Evolutionary conservation across 345 rosid genomes (phyloP), one percentile per base, ranked within the genome.

Genomic region (Eucalyptus brandiana): DNA sequence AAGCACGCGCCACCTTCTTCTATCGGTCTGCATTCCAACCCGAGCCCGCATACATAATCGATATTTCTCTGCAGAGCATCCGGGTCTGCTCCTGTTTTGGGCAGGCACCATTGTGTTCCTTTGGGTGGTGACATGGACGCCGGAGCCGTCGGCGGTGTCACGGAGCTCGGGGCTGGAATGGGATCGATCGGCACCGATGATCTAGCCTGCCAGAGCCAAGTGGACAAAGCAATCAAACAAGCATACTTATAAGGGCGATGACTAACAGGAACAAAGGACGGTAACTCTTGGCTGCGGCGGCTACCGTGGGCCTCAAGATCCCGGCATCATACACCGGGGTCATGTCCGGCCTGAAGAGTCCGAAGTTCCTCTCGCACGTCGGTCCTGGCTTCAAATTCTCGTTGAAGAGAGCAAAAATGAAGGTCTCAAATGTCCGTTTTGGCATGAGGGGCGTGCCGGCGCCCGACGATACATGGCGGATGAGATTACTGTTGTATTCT

Each of bases 401-500:
- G n/a, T 97, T 95, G 91, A 97, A 97, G 19, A 97, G 95, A 2
- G 96, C 96, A 89, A 97, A 97, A 21, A 97, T 94, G 92, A 95
- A 97, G 11, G 98, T 94, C 92, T 97, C 99, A 40, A 97, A 96
- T 6, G 95, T 96, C 89, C 98, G 90, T 88, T 96, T 95, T 1
- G 97, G 97, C 99, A 97, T 97, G 13, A 97, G 91, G 1, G 98
- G 99, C 11, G 99, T 97, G 86, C 99, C 99, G 2, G 5, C 51
- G 12, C 98, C 95, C 8, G 98, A 93, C 24, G 72, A 89, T 3
- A 97, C 95, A 87, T 94, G 99, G 81, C 65, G 90, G 86, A 97
- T 88, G 40, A 97, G 92, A 58, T 97, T 94, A 42, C 91, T 80
- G 86, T 96, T 97, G 92, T 95, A 97, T 30, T 94, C 94, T 2